Percentiles rank a stretch among this genome's conserved stretches.
Evolutionary conservation across 371 early-diverging fungal genomes (phyloP).

Genomic region (Mortierella sp.): DNA sequence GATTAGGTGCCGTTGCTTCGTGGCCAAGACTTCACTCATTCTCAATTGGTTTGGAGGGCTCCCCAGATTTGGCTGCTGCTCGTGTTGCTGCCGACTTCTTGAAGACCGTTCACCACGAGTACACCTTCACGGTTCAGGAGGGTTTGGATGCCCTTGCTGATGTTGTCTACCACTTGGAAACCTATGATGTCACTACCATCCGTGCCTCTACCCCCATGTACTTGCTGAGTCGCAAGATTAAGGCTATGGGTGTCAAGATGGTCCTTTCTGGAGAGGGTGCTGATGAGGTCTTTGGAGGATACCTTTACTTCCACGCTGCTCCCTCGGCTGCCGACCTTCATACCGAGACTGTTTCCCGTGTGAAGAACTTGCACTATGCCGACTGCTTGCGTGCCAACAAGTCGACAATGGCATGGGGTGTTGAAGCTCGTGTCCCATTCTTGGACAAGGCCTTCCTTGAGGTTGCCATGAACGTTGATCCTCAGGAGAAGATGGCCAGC

Average conservation of each 20-base stretch:
- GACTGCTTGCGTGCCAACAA: constrained; percentile 98
- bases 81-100: constrained; percentile 90
- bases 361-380: constrained; percentile 93
- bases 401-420: constrained; percentile 98
- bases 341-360: constrained; percentile 87
- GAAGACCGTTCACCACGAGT: constrained; percentile 93
- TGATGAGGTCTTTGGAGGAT: constrained; percentile 97
- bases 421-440: constrained; percentile 98
- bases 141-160: constrained; percentile 95
- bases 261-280: constrained; percentile 96
- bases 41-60: constrained; percentile 93
- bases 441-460: constrained; percentile 90
- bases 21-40: constrained; percentile 95
- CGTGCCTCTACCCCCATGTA: constrained; percentile 98
- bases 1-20: constrained; percentile 57
- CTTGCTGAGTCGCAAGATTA: constrained; percentile 94
- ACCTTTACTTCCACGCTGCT: constrained; percentile 97
- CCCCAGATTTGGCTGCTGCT: constrained; percentile 94
- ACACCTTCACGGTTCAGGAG: constrained; percentile 94
- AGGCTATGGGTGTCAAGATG: constrained; percentile 98
- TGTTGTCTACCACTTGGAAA: constrained; percentile 96
- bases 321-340: constrained; percentile 85
- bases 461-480: constrained; percentile 86
- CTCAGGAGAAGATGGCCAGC: constrained; percentile 80
- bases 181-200: constrained; percentile 99